Base-by-base conservation (phyloP, 2,329 filamentous ascomycete genomes). In the Phaeosphaeria sp. region DNA sequence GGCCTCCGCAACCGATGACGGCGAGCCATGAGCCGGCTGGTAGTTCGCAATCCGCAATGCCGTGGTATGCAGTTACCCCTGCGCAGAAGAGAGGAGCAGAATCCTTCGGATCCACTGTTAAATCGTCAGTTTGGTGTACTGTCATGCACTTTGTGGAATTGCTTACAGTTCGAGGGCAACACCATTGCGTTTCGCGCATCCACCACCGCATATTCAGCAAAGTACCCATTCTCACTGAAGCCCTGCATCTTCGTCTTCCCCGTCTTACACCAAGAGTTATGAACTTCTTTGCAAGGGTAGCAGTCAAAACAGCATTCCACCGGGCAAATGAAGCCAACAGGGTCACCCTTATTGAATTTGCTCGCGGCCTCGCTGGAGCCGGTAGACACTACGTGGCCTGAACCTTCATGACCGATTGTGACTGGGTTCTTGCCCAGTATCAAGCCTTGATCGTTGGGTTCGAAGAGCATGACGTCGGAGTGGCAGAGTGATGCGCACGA, bases 401-500 rank as follows among this genome's bases (percentile, higher is more conserved):
- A 65, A 2, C 64, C 72, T 63, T 77, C 72, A 50, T 77, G 73
- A 21, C 73, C 74, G 30, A 75, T 73, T 9, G 72, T 75, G 13
- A 72, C 65, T 2, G 72, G 72, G 48, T 72, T 73, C 46, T 68
- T 58, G 21, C 72, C 67, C 1, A 74, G 60, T 46, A 72, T 68
- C 3, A 75, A 61, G 18, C 71, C 71, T 60, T 73, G 71, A 27
- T 73, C 71, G 50, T 75, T 76, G 6, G 72, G 69, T 58, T 76
- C 72, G 53, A 76, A 74, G 18, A 70, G 62, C 73, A 76, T 75
- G 7, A 78, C 62, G 52, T 80, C 78, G 1, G 75, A 75, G 58
- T 79, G 78, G 61, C 77, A 79, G 10, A 80, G 69, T 0, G 77
- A 78, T 5, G 78, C 77, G 50, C 69, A 78, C 33, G 63, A 63